A percentile compares a stretch with the other conserved stretches of the same genome.
Evolutionary conservation across 176 grass and related monocot species (phyloP).

Genomic region (Zea mays): DNA sequence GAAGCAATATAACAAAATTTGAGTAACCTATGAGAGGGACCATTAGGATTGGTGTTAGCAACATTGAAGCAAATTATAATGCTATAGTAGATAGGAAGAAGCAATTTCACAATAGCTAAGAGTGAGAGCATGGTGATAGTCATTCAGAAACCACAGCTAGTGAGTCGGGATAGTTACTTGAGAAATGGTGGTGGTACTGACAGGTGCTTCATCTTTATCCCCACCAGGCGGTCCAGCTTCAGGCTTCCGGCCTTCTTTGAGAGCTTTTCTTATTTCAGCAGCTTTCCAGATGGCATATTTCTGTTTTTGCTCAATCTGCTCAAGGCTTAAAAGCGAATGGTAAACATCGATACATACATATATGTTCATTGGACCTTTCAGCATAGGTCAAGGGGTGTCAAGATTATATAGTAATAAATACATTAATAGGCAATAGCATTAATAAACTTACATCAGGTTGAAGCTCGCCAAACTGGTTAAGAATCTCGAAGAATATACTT

Average conservation of each 20-base stretch:
- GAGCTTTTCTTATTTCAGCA: slow-evolving; percentile 95
- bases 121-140: neutral
- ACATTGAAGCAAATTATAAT: slow-evolving; percentile 17
- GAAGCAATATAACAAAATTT: neutral
- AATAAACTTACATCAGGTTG: slow-evolving; percentile 74
- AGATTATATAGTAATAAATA: neutral
- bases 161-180: slow-evolving; percentile 48
- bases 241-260: slow-evolving; percentile 92
- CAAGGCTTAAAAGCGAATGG: slow-evolving; percentile 5
- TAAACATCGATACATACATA: neutral
- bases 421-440: neutral
- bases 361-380: neutral
- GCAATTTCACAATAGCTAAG: neutral
- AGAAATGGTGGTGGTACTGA: slow-evolving; percentile 32
- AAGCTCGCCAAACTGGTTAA: slow-evolving; percentile 84
- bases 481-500: slow-evolving; percentile 95
- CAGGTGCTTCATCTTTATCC: slow-evolving; percentile 63
- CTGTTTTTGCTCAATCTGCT: slow-evolving; percentile 91
- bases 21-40: neutral
- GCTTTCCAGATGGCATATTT: slow-evolving; percentile 99
- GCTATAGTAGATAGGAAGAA: neutral
- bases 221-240: slow-evolving; percentile 90
- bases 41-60: neutral
- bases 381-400: neutral
- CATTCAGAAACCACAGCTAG: neutral